Conservation (phyloP, 1,284 basidiomycete species). For the Apiotrichum veenhuisii region DNA sequence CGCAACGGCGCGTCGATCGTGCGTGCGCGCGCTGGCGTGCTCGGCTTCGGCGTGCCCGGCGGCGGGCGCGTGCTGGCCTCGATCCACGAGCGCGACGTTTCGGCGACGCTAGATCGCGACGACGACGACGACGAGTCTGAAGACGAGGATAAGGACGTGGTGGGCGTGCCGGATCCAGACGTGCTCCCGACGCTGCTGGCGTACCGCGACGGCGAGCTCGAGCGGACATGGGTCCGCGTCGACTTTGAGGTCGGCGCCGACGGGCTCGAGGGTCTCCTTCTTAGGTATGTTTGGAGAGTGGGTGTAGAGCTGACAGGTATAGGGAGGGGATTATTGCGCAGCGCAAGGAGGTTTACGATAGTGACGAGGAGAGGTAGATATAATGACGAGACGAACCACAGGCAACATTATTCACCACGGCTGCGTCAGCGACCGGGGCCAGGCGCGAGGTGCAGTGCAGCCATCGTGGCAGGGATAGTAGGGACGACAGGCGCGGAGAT, state of each 20-base stretch:
- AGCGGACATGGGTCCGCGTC: conserved; percentile 37
- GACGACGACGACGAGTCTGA: conserved; percentile 19
- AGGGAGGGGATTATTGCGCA: conserved; percentile 14
- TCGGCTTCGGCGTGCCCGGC: conserved; percentile 39
- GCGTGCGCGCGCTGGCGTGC: conserved; percentile 37
- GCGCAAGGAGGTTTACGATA: background rate
- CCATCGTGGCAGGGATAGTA: too few species aligned
- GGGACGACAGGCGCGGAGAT: too few species aligned
- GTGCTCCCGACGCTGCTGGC: conserved; percentile 47
- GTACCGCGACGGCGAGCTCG: conserved; percentile 43
- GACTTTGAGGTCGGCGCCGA: conserved; percentile 41
- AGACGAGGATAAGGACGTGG: conserved; percentile 15
- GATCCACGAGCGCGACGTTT: background rate
- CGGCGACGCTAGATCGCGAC: conserved; percentile 1
- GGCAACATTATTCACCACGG: too few species aligned
- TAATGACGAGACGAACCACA: too few species aligned
- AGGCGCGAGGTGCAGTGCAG: too few species aligned
- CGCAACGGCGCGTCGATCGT: conserved; percentile 20
- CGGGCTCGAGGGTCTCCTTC: conserved; percentile 32
- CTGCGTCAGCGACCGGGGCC: too few species aligned
- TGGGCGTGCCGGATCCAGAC: conserved; percentile 35
- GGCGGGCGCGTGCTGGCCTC: background rate
- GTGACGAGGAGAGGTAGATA: conserved; percentile 1
- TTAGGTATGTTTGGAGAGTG: conserved; percentile 24
- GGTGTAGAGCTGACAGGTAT: background rate